phyloP scores from a whole-genome alignment of 2,329 filamentous ascomycete genomes.

The Fusarium anguioides region DNA sequence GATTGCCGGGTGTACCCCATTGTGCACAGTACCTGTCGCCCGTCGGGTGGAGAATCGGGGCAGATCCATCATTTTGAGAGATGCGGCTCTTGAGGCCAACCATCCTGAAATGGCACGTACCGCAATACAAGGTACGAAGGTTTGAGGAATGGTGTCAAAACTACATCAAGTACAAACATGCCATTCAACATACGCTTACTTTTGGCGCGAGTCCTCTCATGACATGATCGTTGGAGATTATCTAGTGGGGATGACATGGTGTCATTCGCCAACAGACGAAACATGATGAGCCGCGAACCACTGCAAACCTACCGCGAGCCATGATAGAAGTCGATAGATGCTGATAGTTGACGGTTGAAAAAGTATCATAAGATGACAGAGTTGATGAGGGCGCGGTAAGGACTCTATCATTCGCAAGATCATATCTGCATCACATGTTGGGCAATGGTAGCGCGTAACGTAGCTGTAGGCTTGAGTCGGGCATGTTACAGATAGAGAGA shows the following conservation, averaged over 20 bases:
- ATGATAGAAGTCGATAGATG: not conserved
- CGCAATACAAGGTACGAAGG: conserved; percentile 18
- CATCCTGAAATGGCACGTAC: conserved; percentile 31
- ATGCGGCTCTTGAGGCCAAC: conserved; percentile 46
- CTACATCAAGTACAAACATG: conserved; percentile 1
- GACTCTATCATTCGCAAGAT: not conserved
- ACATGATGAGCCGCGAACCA: not conserved
- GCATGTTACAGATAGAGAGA: not conserved
- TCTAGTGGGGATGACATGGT: conserved; percentile 18
- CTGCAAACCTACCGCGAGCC: not conserved
- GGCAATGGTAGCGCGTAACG: not conserved
- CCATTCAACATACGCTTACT: conserved; percentile 1
- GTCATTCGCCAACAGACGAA: conserved; percentile 5
- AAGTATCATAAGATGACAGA: not conserved
- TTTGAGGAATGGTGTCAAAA: conserved; percentile 14
- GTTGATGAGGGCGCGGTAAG: not conserved
- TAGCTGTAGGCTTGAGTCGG: not conserved
- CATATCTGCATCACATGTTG: not conserved
- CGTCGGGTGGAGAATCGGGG: conserved; percentile 43
- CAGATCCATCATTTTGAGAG: conserved; percentile 41
- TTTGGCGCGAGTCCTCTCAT: not conserved
- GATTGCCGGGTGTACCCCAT: conserved; percentile 45
- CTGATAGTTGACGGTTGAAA: not conserved
- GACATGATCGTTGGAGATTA: conserved; percentile 9
- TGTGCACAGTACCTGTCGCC: conserved; percentile 38